Conservation (phyloP, 208 protist genomes). For the Trypanosoma caninum region DNA sequence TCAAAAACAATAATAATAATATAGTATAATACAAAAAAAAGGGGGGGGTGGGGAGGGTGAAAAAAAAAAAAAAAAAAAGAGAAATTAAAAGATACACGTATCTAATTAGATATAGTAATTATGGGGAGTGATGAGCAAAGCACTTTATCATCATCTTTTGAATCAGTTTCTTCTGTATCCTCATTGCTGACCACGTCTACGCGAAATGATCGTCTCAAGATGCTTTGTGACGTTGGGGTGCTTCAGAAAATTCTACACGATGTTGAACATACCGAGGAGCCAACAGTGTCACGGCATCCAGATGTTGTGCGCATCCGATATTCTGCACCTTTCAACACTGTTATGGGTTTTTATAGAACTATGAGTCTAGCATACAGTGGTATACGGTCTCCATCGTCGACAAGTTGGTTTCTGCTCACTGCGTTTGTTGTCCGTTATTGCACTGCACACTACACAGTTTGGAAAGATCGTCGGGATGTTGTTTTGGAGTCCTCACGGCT, state of each 20-base stretch:
- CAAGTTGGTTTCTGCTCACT: conserved; percentile 68
- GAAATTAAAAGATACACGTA: not conserved
- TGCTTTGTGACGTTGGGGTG: conserved; percentile 36
- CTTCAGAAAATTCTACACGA: conserved; percentile 31
- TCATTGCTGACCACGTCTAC: conserved; percentile 10
- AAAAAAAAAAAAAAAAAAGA: not conserved
- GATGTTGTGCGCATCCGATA: conserved; percentile 44
- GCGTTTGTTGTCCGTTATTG: conserved; percentile 50
- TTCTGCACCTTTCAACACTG: conserved; percentile 37
- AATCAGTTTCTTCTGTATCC: not conserved
- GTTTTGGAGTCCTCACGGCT: conserved; percentile 35
- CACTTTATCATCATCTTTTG: not conserved
- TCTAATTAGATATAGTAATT: too few relatives aligned
- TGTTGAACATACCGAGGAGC: conserved; percentile 38
- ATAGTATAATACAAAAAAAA: too few relatives aligned
- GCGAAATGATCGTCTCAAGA: conserved; percentile 21
- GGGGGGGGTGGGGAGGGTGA: too few relatives aligned
- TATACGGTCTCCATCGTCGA: conserved; percentile 16
- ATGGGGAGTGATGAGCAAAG: too few relatives aligned
- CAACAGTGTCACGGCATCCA: conserved; percentile 23
- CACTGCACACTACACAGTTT: conserved; percentile 66
- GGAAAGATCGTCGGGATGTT: conserved; percentile 69
- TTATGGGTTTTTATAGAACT: conserved; percentile 57
- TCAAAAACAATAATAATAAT: too few relatives aligned
- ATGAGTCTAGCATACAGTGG: conserved; percentile 27